Conservation (phyloP, 805 yeast species). For the Candida coleopterorum region DNA sequence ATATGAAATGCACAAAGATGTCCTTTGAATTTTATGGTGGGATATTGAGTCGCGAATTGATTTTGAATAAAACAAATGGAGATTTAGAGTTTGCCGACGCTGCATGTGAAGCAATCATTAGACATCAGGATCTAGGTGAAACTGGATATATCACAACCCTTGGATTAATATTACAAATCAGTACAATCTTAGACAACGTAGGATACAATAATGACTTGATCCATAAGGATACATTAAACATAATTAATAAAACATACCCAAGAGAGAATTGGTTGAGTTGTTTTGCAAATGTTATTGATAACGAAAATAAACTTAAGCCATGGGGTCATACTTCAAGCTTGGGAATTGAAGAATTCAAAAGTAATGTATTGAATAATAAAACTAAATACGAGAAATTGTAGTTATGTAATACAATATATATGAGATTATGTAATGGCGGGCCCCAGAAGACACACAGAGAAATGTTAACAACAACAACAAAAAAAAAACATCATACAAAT, state of each 20-base stretch:
- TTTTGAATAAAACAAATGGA: constrained; percentile 17
- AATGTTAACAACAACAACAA: no score
- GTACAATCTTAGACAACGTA: constrained; percentile 31
- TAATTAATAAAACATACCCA: constrained; percentile 19
- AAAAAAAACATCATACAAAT: no score
- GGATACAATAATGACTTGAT: constrained; percentile 23
- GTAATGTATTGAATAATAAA: constrained; percentile 22
- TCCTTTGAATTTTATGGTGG: constrained; percentile 34
- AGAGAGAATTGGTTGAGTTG: constrained; percentile 28
- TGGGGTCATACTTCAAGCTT: constrained; percentile 34
- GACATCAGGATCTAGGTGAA: constrained; percentile 32
- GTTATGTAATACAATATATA: no score
- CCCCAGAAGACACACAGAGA: no score
- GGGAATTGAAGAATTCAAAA: constrained; percentile 24
- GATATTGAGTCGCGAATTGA: constrained; percentile 20
- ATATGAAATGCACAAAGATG: constrained; percentile 28
- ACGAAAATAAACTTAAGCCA: constrained; percentile 25
- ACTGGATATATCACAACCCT: constrained; percentile 28
- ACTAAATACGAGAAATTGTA: constrained; percentile 17
- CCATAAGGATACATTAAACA: constrained; percentile 23
- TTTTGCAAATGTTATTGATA: constrained; percentile 28
- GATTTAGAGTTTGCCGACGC: constrained; percentile 29
- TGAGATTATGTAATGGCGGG: no score
- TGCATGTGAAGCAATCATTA: constrained; percentile 28
- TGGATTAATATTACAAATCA: constrained; percentile 28